Percentiles rank a stretch among this genome's conserved stretches.
Evolutionary conservation across 164 flowering plant species (phyloP).

Genomic region (Annona squamosa): DNA sequence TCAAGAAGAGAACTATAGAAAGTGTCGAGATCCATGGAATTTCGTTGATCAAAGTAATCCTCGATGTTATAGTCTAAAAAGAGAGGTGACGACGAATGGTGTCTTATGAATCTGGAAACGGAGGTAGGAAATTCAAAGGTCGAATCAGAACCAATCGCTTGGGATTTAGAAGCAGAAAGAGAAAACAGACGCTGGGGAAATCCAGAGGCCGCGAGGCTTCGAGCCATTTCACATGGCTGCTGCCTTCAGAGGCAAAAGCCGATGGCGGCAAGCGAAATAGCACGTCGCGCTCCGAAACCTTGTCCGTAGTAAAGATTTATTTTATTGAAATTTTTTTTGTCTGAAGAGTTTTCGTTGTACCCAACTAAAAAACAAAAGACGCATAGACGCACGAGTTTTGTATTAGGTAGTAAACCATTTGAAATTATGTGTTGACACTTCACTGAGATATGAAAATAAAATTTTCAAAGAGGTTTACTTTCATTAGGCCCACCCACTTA

Average conservation of each 20-base stretch:
- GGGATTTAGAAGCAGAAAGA: conserved; percentile 9
- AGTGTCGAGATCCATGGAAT: conserved; percentile 16
- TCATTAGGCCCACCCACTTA: no score
- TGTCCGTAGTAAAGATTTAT: no score
- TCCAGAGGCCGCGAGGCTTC: conserved; percentile 5
- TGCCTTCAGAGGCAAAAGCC: not conserved
- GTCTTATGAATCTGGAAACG: conserved; percentile 6
- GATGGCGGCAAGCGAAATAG: no score
- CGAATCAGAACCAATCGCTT: not conserved
- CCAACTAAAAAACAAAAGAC: no score
- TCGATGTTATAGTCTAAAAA: conserved; percentile 4
- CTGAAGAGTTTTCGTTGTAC: no score
- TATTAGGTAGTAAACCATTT: no score
- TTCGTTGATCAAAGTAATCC: conserved; percentile 9
- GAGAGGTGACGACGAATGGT: conserved; percentile 16
- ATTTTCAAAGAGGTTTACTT: no score
- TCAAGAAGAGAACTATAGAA: conserved; percentile 24
- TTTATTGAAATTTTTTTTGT: no score
- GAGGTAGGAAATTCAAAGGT: conserved; percentile 13
- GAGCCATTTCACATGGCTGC: conserved; percentile 10
- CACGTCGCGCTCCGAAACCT: no score
- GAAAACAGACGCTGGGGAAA: not conserved
- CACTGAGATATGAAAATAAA: no score
- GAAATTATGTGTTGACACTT: no score
- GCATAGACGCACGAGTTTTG: no score